phyloP scores from a whole-genome alignment of 2,329 filamentous ascomycete genomes.

The Aspergillus novofumigatus region DNA sequence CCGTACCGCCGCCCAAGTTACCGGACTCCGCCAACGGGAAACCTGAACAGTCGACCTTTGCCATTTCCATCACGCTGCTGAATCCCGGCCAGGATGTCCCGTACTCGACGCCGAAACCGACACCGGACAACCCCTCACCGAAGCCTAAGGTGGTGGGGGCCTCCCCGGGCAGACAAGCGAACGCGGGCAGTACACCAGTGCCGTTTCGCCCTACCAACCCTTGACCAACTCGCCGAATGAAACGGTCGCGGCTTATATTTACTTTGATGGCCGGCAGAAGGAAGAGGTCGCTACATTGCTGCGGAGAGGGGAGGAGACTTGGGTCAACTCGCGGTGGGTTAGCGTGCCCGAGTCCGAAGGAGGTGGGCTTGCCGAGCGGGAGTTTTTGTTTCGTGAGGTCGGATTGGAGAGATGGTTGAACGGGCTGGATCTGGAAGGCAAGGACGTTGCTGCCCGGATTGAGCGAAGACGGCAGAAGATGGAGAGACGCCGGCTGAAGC shows the following conservation, averaged over 20 bases:
- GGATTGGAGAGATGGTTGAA: constrained; percentile 95
- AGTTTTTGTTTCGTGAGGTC: constrained; percentile 96
- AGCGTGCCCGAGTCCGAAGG: constrained; percentile 87
- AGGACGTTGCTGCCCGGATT: constrained; percentile 80
- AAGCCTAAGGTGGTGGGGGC: constrained; percentile 76
- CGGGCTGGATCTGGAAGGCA: constrained; percentile 88
- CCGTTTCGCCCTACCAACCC: constrained; percentile 80
- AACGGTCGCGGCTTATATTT: constrained; percentile 97
- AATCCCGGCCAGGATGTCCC: constrained; percentile 85
- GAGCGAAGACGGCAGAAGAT: constrained; percentile 62
- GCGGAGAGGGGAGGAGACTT: constrained; percentile 91
- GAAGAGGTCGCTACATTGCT: constrained; percentile 95
- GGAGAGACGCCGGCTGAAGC: constrained; percentile 80
- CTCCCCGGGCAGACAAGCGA: constrained; percentile 54
- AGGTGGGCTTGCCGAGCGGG: constrained; percentile 88
- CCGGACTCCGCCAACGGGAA: constrained; percentile 65
- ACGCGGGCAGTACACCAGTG: constrained; percentile 51
- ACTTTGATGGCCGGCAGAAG: constrained; percentile 92
- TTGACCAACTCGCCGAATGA: constrained; percentile 92
- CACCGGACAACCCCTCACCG: constrained; percentile 70
- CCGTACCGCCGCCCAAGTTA: constrained; percentile 82
- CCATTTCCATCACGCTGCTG: constrained; percentile 93
- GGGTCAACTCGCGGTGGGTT: constrained; percentile 98
- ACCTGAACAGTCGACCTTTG: constrained; percentile 91
- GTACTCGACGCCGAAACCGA: constrained; percentile 83